Base-by-base conservation (phyloP, 2,329 filamentous ascomycete species). In the Emmonsiellopsis sp. region DNA sequence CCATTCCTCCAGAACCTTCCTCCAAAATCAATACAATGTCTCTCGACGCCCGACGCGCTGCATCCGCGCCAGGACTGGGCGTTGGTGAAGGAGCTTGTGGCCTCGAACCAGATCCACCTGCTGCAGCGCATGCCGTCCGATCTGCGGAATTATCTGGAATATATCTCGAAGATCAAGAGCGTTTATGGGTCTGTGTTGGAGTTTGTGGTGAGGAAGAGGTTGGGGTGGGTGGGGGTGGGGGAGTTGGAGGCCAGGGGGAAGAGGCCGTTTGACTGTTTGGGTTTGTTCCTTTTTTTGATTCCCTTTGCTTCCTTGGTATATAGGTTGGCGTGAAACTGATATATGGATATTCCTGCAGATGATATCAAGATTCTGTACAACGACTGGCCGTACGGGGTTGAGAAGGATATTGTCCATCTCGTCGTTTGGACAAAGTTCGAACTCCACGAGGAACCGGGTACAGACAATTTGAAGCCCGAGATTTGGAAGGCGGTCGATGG, bases 61-160 rank as follows among this genome's bases (percentile, higher is more conserved):
- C 93, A 87, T 70, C 69, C 67, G 50, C 68, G 77, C 49, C 76
- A 85, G 63, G 74, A 78, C 1, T 97, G 92, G 92, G 72, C 78
- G 4, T 74, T 85, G 58, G 86, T 92, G 51, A 76, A 75, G 63
- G 67, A 78, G 26, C 77, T 91, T 57, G 79, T 88, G 54, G 79
- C 63, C 13, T 73, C 74, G 45, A 91, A 94, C 71, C 79, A 79
- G 7, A 83, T 96, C 45, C 84, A 89, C 63, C 74, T 75, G 10
- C 94, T 97, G 68, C 84, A 86, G 62, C 78, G 82, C 59, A 75
- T 75, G 63, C 82, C 82, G n/a, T 81, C 78, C 55, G 76, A 81
- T 59, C 70, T 84, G 16, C 73, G 75, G 63, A 75, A 76, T 53
- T 85, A 85, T 61, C 72, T 83, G 13, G 73, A 74, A 34, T 85